Percentiles rank a stretch among this genome's conserved stretches.
Evolutionary conservation across 1,284 basidiomycete genomes (phyloP).

Genomic region (Trichosporon faecale): DNA sequence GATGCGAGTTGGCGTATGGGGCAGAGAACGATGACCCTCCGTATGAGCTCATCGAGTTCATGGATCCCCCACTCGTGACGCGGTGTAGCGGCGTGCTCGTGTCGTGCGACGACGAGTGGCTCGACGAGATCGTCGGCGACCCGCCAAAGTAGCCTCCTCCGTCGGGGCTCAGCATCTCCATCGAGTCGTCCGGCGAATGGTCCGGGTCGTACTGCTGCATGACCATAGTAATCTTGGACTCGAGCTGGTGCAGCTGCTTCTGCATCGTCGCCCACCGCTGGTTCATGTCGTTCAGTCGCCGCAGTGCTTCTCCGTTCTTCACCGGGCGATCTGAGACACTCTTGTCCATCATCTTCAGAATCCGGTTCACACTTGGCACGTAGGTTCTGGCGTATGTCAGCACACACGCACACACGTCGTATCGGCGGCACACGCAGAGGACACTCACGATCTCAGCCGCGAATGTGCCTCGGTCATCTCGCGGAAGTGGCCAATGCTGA

Average conservation of each 20-base stretch:
- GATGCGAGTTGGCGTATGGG: background rate
- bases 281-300: slow-evolving; percentile 55
- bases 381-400: slow-evolving; percentile 60
- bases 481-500: slow-evolving; percentile 32
- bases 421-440: background rate
- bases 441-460: slow-evolving; percentile 34
- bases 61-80: slow-evolving; percentile 13
- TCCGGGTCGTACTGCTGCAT: slow-evolving; percentile 30
- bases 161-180: slow-evolving; percentile 33
- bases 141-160: slow-evolving; percentile 5
- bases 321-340: slow-evolving; percentile 84
- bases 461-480: slow-evolving; percentile 32
- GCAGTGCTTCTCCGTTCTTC: slow-evolving; percentile 88
- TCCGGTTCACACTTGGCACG: slow-evolving; percentile 85
- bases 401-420: slow-evolving; percentile 45
- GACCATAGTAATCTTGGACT: slow-evolving; percentile 31
- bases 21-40: background rate
- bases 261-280: slow-evolving; percentile 33
- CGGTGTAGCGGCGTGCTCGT: slow-evolving; percentile 12
- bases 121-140: background rate
- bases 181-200: slow-evolving; percentile 13
- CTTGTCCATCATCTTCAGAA: slow-evolving; percentile 87
- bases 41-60: slow-evolving; percentile 7
- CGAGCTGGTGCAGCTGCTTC: slow-evolving; percentile 36
- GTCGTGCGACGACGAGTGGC: background rate